Percentiles rank a stretch among this genome's conserved stretches.
Evolutionary conservation across 495 filamentous ascomycete species (phyloP).

Genomic region (Lasiosphaeria hispida): DNA sequence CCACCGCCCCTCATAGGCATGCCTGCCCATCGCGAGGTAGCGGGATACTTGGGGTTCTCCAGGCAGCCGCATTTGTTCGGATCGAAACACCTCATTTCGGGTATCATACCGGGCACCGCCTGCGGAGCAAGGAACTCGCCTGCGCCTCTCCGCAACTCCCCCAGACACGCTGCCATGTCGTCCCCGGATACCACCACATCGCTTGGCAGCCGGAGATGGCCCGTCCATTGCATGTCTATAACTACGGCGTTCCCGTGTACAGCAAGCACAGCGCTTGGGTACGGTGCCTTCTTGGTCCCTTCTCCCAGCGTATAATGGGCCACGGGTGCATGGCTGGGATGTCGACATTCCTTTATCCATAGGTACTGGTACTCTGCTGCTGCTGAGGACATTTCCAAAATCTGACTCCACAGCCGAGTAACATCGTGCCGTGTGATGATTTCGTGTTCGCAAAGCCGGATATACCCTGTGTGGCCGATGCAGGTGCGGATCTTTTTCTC

Average conservation of each 20-base stretch:
- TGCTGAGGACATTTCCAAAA: background rate
- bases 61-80: background rate
- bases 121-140: background rate
- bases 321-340: background rate
- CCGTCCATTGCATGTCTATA: background rate
- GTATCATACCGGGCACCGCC: background rate
- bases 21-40: background rate
- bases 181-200: background rate
- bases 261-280: background rate
- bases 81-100: background rate
- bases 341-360: background rate
- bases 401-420: background rate
- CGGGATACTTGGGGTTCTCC: background rate
- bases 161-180: background rate
- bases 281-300: background rate
- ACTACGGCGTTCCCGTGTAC: background rate
- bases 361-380: background rate
- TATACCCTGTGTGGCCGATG: slow-evolving; percentile 1
- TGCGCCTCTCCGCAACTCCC: background rate
- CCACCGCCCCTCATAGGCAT: background rate
- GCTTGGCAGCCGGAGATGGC: background rate
- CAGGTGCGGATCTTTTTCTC: background rate
- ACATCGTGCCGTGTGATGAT: background rate
- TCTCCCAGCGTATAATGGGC: background rate
- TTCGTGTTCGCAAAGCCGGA: slow-evolving; percentile 3